Conservation (phyloP, 2,329 filamentous ascomycete genomes). For the Moelleriella libera region DNA sequence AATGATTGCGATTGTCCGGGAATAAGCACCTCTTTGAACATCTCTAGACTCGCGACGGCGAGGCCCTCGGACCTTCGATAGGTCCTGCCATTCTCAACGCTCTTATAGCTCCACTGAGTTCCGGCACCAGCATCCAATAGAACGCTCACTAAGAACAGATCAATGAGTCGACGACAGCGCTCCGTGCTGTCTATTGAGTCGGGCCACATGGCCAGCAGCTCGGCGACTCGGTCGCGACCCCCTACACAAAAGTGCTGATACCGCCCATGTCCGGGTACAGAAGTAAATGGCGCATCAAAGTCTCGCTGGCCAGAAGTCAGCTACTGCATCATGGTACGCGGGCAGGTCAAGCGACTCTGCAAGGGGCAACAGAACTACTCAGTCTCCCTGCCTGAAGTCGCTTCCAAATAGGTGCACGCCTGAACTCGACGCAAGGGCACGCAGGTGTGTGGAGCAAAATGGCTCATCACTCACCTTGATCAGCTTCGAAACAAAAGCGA, state of each 20-base stretch:
- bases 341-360: too few relatives aligned
- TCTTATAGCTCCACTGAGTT: constrained; percentile 84
- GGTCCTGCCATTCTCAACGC: constrained; percentile 68
- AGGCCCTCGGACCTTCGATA: constrained; percentile 82
- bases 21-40: constrained; percentile 63
- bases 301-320: constrained; percentile 26
- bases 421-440: too few relatives aligned
- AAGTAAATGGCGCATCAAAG: constrained; percentile 38
- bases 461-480: constrained; percentile 57
- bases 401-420: too few relatives aligned
- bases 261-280: constrained; percentile 73
- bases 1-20: background rate
- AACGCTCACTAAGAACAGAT: constrained; percentile 68
- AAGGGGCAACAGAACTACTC: too few relatives aligned
- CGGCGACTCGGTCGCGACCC: constrained; percentile 56
- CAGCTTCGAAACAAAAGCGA: constrained; percentile 77
- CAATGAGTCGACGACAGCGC: constrained; percentile 59
- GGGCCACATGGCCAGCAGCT: constrained; percentile 57
- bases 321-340: background rate
- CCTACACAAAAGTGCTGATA: constrained; percentile 81
- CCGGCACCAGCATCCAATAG: constrained; percentile 81
- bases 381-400: too few relatives aligned
- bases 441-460: background rate
- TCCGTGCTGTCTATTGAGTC: constrained; percentile 56
- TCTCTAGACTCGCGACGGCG: constrained; percentile 63